A percentile compares a stretch with the other conserved stretches of the same genome.
Evolutionary conservation across 164 flowering plant genomes (phyloP).

Genomic region (Aristolochia fimbriata): DNA sequence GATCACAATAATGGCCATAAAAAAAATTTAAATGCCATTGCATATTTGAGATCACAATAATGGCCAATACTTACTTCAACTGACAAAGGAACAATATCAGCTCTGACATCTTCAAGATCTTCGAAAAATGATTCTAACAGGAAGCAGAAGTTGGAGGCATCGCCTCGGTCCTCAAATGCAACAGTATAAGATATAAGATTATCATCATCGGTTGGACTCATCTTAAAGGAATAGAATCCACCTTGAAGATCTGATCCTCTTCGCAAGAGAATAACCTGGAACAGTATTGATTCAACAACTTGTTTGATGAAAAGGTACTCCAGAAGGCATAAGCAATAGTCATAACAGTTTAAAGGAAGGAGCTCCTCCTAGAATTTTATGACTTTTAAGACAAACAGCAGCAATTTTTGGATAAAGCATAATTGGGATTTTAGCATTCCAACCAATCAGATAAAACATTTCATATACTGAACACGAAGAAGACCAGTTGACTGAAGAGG

Average conservation of each 20-base stretch:
- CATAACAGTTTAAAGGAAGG: too few species aligned
- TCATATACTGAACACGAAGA: too few species aligned
- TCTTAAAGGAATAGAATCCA: slow-evolving; percentile 52
- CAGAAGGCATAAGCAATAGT: not conserved
- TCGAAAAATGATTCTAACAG: slow-evolving; percentile 69
- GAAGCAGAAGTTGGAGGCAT: slow-evolving; percentile 75
- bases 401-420: too few species aligned
- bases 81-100: slow-evolving; percentile 54
- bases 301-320: too few species aligned
- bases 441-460: too few species aligned
- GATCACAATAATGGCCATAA: too few species aligned
- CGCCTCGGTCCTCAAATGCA: slow-evolving; percentile 74
- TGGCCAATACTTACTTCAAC: slow-evolving; percentile 40
- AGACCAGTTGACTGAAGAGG: too few species aligned
- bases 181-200: slow-evolving; percentile 30
- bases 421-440: too few species aligned
- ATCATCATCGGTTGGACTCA: slow-evolving; percentile 12
- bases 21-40: not conserved
- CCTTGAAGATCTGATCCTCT: slow-evolving; percentile 32
- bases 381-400: too few species aligned
- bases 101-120: slow-evolving; percentile 53
- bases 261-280: not conserved
- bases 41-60: not conserved
- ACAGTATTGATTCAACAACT: not conserved
- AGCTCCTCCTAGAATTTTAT: too few species aligned